Evolutionary conservation across 495 filamentous ascomycete genomes (phyloP), one percentile per base, ranked within the genome.

Genomic region (Trichoderma orchidacearum): DNA sequence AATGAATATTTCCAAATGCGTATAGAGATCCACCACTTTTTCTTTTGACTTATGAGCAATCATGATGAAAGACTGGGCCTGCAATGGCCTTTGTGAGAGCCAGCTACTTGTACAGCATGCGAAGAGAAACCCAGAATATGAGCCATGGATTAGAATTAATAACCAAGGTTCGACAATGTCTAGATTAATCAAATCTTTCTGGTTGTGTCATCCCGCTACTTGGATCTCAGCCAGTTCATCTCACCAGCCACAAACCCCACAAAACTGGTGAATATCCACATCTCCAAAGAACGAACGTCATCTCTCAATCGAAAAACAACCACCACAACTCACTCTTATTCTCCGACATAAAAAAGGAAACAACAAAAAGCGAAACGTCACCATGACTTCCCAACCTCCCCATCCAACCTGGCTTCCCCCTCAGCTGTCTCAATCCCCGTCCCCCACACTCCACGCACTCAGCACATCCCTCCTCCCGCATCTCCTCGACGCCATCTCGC

Each of bases 391-490:
- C 13, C 41, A 48, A 23, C 8, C 41, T 25, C 36, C 36, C 7
- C 36, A 17, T 2, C 38, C 41, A 25, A 9, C 41, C 8, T 48
- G 41, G 41, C 21, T 48, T 6, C 41, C 41, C 41, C 41, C 41
- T 13, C 41, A 48, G n/a, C 41, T 48, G 21, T 17, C 41, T 27
- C 7, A 25, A 12, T 48, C 41, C 6, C 41, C 41, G 9, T 48
- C 41, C 1, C 41, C 41, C 11, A 51, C 31, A 3, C 51, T 51
- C 34, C 51, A 36, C 28, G 27, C 50, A 2, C 66, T 70, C 29
- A 51, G 56, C 51, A 54, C 36, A 5, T 67, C 66, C 0, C 66
- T 76, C n/a, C 61, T 78, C 36, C 75, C 74, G 1, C 60, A 60
- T 2, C 66, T 78, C 3, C 65, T 78, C 38, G 30, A 59, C 17